Conservation (phyloP, 148 eudicot species). For the Chenopodium berlandieri region DNA sequence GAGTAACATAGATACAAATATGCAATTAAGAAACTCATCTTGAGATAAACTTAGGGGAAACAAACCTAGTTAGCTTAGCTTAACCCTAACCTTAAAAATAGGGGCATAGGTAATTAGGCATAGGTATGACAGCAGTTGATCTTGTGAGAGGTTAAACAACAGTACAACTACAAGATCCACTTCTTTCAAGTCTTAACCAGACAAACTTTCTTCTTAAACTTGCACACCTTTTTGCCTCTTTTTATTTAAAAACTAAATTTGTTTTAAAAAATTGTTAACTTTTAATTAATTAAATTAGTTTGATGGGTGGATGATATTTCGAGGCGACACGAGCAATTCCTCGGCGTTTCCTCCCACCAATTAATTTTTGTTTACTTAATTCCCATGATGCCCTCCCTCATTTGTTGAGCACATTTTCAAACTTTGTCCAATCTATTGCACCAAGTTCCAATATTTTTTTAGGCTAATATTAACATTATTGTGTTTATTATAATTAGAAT, state of each 20-base stretch:
- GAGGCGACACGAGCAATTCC: conserved; percentile 40
- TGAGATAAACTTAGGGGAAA: not conserved
- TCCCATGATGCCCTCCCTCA: conserved; percentile 16
- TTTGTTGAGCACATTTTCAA: conserved; percentile 15
- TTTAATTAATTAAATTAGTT: too few relatives aligned
- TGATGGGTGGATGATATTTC: not conserved
- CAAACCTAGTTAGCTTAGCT: conserved; percentile 8
- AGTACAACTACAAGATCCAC: not conserved
- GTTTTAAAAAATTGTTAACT: not conserved
- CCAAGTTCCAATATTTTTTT: conserved; percentile 27
- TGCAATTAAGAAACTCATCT: not conserved
- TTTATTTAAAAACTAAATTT: too few relatives aligned
- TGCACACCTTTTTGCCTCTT: conserved; percentile 14
- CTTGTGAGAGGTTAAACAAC: too few relatives aligned
- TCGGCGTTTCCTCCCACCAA: conserved; percentile 37
- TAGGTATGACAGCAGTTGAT: too few relatives aligned
- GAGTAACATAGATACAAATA: not conserved
- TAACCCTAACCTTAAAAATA: conserved; percentile 26
- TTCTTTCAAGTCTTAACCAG: not conserved
- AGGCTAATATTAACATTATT: too few relatives aligned
- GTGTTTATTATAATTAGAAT: too few relatives aligned
- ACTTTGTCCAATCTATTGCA: conserved; percentile 15
- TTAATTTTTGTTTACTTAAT: not conserved
- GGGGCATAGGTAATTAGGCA: not conserved
- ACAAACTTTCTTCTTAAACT: conserved; percentile 20